phyloP scores from a whole-genome alignment of 2,329 filamentous ascomycete species.

The Cercospora sp. region DNA sequence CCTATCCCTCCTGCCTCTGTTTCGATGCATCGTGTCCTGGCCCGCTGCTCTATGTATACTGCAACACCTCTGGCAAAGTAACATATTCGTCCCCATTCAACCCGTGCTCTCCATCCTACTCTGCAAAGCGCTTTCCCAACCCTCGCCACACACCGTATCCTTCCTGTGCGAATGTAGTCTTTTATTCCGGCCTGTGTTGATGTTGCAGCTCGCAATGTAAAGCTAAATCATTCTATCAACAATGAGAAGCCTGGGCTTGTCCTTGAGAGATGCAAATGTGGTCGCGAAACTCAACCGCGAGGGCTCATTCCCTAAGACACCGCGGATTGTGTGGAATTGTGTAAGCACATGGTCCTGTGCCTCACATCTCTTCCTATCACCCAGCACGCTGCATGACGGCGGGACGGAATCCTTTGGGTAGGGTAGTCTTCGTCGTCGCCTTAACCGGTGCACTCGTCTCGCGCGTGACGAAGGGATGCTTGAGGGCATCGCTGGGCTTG shows the following conservation, averaged over 20 bases:
- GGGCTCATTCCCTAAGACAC: background rate
- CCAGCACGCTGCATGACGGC: conserved; percentile 25
- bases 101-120: background rate
- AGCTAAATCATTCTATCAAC: background rate
- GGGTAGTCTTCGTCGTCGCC: conserved; percentile 15
- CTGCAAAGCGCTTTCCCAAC: background rate
- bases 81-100: background rate
- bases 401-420: conserved; percentile 21
- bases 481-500: conserved; percentile 80
- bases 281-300: background rate
- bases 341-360: background rate
- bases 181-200: background rate
- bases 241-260: background rate
- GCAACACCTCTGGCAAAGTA: background rate
- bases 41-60: background rate
- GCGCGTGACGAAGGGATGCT: conserved; percentile 75
- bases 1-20: background rate
- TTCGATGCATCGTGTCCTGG: background rate
- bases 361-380: conserved; percentile 14
- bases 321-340: background rate
- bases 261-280: background rate
- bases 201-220: background rate
- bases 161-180: background rate
- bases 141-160: background rate
- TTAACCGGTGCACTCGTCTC: conserved; percentile 16